phyloP scores from a whole-genome alignment of 192 early-diverging fungal genomes.

The Backusella australiensis region DNA sequence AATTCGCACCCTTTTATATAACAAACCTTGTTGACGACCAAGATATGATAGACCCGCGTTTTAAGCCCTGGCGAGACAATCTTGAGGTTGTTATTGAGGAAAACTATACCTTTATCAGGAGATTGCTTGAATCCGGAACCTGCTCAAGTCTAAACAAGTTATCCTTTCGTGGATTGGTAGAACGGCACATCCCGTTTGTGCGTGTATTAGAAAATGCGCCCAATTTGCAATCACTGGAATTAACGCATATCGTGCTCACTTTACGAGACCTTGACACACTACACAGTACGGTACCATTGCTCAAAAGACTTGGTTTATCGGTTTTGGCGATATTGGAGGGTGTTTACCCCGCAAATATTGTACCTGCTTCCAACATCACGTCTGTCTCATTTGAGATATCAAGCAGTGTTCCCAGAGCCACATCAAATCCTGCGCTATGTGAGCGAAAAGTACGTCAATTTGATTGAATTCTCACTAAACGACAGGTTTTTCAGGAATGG shows the following conservation, averaged over 20 bases:
- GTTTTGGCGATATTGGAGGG: fast-evolving
- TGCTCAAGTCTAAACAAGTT: not conserved
- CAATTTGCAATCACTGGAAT: not conserved
- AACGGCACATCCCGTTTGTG: not conserved
- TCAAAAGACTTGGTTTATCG: not conserved
- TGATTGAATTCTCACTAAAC: not conserved
- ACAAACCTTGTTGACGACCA: not conserved
- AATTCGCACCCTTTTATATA: not conserved
- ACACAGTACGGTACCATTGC: not conserved
- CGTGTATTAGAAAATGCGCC: not conserved
- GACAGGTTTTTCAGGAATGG: not conserved
- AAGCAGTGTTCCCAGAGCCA: not conserved
- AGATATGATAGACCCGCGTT: not conserved
- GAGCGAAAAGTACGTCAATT: not conserved
- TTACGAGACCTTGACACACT: not conserved
- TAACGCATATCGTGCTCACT: not conserved
- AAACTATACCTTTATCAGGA: not conserved
- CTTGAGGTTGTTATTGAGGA: not conserved
- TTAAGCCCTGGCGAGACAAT: not conserved
- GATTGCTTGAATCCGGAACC: not conserved
- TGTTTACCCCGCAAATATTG: not conserved
- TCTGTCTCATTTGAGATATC: not conserved
- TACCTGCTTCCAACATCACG: not conserved
- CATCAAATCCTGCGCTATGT: not conserved
- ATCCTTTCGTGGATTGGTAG: not conserved